Base-by-base conservation (phyloP, 257 asterid genomes). In the Nemophila menziesii region DNA sequence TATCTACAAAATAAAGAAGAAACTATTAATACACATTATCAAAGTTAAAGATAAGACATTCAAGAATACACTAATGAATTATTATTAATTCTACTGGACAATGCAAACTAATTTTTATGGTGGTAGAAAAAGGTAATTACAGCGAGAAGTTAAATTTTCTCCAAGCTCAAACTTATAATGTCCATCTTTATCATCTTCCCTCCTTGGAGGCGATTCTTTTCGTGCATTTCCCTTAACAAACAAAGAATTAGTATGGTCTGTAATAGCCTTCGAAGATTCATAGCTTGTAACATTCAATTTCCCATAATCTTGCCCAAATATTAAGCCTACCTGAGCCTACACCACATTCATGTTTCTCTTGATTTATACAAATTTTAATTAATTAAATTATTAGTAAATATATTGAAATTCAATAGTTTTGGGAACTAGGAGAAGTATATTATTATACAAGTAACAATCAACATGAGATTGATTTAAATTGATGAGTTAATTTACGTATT, bases 271-370 rank as follows among this genome's bases (percentile, higher is more conserved):
- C 45, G 92, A 59, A 50, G 85, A 65, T 60, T 78, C 86, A 70
- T 58, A 75, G 92, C 93, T 77, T 56, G 92, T 68, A 72, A 79
- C 55, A 75, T 66, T 72, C n/a, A n/a, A n/a, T n/a, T n/a, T n/a
- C 56, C 85, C 97, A 73, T 66, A 53, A 61, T 83, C 97, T 78
- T 83, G 92, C 45, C 78, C 95, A 80, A 64, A 56, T 71, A 73
- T 77, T 62, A 85, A 78, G 59, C 81, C 92, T 80, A 80, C 80
- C 86, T 83, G 90, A 83, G 92, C 95, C 95, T 87, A 83, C 93
- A 86, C 84, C 79, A 63, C 89, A 75, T 79, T 73, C 74, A 74
- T 51, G 42, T 62, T 64, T 73, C 72, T 52, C 70, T 76, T 63
- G 70, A 74, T 46, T n/a, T n/a, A n/a, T n/a, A n/a, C n/a, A n/a